Percentiles rank a stretch among this genome's conserved stretches.
phyloP scores from a whole-genome alignment of 2,329 filamentous ascomycete genomes.

The Parascedosporium putredinis region DNA sequence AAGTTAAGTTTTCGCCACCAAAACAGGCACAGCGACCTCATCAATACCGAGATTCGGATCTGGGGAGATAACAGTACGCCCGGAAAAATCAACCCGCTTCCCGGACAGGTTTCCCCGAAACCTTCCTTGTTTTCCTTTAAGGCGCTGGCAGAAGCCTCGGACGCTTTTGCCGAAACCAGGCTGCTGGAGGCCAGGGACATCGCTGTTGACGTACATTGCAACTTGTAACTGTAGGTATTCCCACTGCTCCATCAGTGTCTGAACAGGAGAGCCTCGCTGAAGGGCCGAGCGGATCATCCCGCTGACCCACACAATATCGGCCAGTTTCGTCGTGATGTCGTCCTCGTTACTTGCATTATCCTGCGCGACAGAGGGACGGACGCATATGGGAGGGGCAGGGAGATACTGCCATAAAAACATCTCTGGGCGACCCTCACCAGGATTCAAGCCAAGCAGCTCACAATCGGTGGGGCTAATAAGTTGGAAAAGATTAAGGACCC shows the following conservation, averaged over 20 bases:
- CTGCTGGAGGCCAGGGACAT: slow-evolving; percentile 85
- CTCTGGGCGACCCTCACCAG: slow-evolving; percentile 77
- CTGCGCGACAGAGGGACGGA: slow-evolving; percentile 86
- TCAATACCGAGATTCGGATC: slow-evolving; percentile 92
- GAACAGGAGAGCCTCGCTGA: slow-evolving; percentile 71
- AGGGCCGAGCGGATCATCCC: slow-evolving; percentile 75
- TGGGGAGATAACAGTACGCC: slow-evolving; percentile 92
- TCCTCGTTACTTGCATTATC: slow-evolving; percentile 92
- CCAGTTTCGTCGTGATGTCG: slow-evolving; percentile 92
- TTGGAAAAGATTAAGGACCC: slow-evolving; percentile 85
- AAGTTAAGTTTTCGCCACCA: slow-evolving; percentile 97
- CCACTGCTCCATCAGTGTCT: slow-evolving; percentile 96
- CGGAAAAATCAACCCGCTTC: slow-evolving; percentile 97
- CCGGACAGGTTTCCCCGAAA: slow-evolving; percentile 95
- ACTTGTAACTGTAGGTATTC: slow-evolving; percentile 93
- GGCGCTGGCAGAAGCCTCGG: slow-evolving; percentile 83
- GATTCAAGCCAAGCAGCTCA: slow-evolving; percentile 81
- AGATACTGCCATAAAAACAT: slow-evolving; percentile 98
- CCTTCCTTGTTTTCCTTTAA: slow-evolving; percentile 95
- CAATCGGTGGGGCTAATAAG: slow-evolving; percentile 77
- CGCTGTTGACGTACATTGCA: slow-evolving; percentile 96
- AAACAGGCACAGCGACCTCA: slow-evolving; percentile 79
- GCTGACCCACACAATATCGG: slow-evolving; percentile 90
- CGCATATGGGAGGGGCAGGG: slow-evolving; percentile 86
- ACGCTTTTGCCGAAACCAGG: slow-evolving; percentile 80